These are phyloP conservation scores for Diaporthe citri DNA, from an alignment of 2,329 filamentous ascomycete genomes.

Conservation along the genomic window DNA sequence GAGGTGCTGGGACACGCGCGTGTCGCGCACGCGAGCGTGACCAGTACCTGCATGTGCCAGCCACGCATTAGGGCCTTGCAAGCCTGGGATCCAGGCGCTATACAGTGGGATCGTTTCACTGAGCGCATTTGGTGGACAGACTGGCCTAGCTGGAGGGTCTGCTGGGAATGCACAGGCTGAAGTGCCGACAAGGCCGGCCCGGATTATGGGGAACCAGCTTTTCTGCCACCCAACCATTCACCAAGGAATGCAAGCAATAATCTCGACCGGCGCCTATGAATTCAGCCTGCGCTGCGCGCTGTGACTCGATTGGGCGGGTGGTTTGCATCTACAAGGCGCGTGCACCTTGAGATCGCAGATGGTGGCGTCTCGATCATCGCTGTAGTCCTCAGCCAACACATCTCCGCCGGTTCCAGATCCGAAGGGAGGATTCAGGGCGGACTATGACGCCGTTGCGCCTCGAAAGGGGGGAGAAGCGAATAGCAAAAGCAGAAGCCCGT, in stretches of 20 bases:
- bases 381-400: not conserved
- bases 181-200: not conserved
- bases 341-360: not conserved
- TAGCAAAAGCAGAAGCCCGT: not conserved
- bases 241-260: not conserved
- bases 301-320: not conserved
- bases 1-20: slow-evolving; percentile 3
- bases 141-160: not conserved
- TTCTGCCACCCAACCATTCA: too few species aligned
- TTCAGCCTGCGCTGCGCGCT: not conserved
- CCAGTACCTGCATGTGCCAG: slow-evolving; percentile 26
- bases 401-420: not conserved
- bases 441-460: not conserved
- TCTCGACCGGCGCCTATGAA: not conserved
- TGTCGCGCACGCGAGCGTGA: slow-evolving; percentile 18
- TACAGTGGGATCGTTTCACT: not conserved
- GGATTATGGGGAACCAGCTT: not conserved
- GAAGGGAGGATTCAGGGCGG: not conserved
- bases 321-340: not conserved
- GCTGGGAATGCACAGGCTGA: not conserved
- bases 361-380: slow-evolving; percentile 1
- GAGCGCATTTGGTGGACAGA: not conserved
- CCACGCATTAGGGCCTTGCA: slow-evolving; percentile 20
- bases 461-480: not conserved
- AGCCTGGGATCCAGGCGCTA: not conserved